Evolutionary conservation across 257 asterid species (phyloP).

Genomic region (Solanum medicagineum): DNA sequence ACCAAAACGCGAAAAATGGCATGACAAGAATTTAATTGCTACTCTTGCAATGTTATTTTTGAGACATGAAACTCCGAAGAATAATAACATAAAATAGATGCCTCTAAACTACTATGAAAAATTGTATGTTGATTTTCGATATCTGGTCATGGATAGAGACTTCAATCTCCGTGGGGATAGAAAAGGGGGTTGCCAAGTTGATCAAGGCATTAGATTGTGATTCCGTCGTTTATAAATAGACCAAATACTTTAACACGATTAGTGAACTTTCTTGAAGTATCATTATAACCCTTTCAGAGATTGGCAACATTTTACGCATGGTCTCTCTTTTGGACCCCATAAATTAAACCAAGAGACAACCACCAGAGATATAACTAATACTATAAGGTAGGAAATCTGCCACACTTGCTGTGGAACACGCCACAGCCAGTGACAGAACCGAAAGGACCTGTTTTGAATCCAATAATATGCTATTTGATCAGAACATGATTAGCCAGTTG

Average conservation of each 20-base stretch:
- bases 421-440: conserved; percentile 65
- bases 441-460: conserved; percentile 37
- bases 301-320: neutral
- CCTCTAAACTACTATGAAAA: neutral
- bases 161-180: neutral
- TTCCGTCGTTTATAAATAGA: neutral
- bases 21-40: neutral
- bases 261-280: neutral
- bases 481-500: neutral
- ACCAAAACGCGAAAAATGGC: neutral
- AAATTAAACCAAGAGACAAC: neutral
- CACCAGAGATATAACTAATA: neutral
- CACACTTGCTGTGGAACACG: conserved; percentile 65
- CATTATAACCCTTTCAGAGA: neutral
- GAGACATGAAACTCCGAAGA: neutral
- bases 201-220: neutral
- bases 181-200: neutral
- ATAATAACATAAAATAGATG: neutral
- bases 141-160: neutral
- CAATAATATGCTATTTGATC: neutral
- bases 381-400: conserved; percentile 27
- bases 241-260: neutral
- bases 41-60: neutral
- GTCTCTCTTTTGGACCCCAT: neutral
- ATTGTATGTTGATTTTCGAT: neutral